Percentiles rank a stretch among this genome's conserved stretches.
Evolutionary conservation across 345 rosid genomes (phyloP).

Genomic region (thale cress (Arabidopsis thaliana)): DNA sequence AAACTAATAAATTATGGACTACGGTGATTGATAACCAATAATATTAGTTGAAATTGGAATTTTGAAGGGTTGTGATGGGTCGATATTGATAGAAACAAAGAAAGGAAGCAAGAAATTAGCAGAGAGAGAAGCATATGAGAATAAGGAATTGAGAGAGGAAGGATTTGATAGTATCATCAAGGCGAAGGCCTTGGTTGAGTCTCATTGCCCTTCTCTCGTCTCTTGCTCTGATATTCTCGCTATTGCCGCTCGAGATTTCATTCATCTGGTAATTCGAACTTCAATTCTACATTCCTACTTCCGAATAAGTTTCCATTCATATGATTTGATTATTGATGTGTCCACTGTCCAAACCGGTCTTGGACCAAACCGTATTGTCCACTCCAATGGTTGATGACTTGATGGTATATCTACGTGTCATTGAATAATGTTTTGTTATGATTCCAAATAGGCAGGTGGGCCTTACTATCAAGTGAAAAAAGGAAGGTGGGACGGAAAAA

Average conservation of each 20-base stretch:
- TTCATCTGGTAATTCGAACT: constrained; percentile 34
- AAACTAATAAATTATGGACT: neutral
- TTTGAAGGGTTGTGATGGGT: constrained; percentile 85
- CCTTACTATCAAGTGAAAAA: constrained; percentile 83
- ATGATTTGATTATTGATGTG: neutral
- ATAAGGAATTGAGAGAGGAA: constrained; percentile 64
- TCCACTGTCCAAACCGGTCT: neutral
- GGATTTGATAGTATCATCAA: constrained; percentile 63
- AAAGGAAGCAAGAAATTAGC: constrained; percentile 67
- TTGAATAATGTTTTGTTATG: constrained; percentile 11
- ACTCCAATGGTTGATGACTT: neutral
- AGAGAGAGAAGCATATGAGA: constrained; percentile 80
- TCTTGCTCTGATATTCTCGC: constrained; percentile 93
- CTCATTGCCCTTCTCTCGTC: constrained; percentile 78
- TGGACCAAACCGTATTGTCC: constrained; percentile 1
- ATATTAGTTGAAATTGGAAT: neutral
- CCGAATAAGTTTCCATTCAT: neutral
- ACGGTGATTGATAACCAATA: neutral
- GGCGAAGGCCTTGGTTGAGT: constrained; percentile 79
- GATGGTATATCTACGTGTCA: neutral
- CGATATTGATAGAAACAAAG: constrained; percentile 64
- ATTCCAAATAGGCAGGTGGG: constrained; percentile 57
- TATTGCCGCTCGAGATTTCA: constrained; percentile 80
- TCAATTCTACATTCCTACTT: neutral
- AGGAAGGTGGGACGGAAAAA: constrained; percentile 80